Conservation (phyloP, 2,329 filamentous ascomycete species). For the Aspergillus caelatus region DNA sequence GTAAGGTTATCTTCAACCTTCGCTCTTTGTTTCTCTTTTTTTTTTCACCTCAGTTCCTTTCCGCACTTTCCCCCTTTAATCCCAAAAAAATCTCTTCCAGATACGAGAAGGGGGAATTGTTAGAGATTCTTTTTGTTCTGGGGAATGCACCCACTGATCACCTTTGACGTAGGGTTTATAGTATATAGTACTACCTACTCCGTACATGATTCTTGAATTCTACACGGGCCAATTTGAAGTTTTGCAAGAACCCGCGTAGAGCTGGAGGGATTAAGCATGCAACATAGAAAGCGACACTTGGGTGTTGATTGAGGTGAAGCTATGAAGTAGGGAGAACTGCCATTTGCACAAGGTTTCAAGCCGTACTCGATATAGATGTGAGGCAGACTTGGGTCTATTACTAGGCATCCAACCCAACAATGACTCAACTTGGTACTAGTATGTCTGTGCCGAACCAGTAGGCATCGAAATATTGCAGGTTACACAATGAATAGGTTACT, state of each 20-base stretch:
- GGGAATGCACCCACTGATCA: neutral
- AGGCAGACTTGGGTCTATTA: neutral
- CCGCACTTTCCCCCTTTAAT: neutral
- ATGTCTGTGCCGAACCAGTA: neutral
- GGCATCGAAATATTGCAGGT: neutral
- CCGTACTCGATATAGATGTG: neutral
- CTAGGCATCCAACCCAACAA: neutral
- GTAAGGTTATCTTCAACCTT: conserved; percentile 2
- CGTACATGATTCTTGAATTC: neutral
- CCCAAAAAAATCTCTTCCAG: neutral
- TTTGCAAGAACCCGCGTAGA: neutral
- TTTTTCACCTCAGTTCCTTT: neutral
- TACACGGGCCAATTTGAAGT: neutral
- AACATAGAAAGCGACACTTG: neutral
- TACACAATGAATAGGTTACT: neutral
- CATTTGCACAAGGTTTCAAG: too few relatives aligned
- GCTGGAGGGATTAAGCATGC: neutral
- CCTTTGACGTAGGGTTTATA: neutral
- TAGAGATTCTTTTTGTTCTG: neutral
- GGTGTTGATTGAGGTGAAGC: neutral
- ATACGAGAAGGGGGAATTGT: neutral
- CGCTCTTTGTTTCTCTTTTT: neutral
- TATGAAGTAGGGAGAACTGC: neutral
- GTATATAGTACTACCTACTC: neutral
- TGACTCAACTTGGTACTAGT: neutral